Base-by-base conservation (phyloP, 805 yeast genomes). In the Geotrichum ghanense region DNA sequence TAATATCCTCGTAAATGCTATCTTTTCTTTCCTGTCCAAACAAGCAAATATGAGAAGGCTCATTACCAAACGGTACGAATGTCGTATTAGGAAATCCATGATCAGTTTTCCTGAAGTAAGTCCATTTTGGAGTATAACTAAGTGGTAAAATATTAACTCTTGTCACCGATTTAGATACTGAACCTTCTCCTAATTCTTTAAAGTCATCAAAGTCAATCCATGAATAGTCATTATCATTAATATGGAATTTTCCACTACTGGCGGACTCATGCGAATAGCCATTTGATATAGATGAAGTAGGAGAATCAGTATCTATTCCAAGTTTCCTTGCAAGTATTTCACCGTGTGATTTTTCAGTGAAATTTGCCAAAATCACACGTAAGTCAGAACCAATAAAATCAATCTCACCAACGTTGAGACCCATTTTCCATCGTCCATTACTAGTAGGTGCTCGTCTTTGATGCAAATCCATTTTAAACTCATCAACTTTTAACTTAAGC, bases 171-270 rank as follows among this genome's bases (percentile, higher is more conserved):
- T 44, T 51, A 3, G 53, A 47, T 3, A 51, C 50, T 19, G 52
- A 51, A 6, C 52, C 44, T 27, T 56, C 54, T 49, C 82, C 84
- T 40, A 87, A 57, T 54, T 88, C 96, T 9, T 75, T 66, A 54
- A 75, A 88, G 59, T 88, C 96, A 48, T 83, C 82, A 20, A 69
- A 63, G 56, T 87, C 94, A 43, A 76, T 68, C 96, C 96, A 88
- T 2, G 64, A 56, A 3, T 61, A 52, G 46, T 63, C 68, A 23
- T 61, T 55, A 41, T 62, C 67, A n/a, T 56, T 45, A 6, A 60
- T 54, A 37, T 61, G 52, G 46, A 61, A 53, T 26, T 55, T 57
- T 4, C 59, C 60, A 3, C 56, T 44, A 39, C 56, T 47, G 9
- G 51, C 35, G 14, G 41, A 19, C n/a, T 27, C 22, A 14, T 51